These are phyloP conservation scores for Sisymbrium altissimum DNA, from an alignment of 345 rosid genomes.

Conservation along the genomic window DNA sequence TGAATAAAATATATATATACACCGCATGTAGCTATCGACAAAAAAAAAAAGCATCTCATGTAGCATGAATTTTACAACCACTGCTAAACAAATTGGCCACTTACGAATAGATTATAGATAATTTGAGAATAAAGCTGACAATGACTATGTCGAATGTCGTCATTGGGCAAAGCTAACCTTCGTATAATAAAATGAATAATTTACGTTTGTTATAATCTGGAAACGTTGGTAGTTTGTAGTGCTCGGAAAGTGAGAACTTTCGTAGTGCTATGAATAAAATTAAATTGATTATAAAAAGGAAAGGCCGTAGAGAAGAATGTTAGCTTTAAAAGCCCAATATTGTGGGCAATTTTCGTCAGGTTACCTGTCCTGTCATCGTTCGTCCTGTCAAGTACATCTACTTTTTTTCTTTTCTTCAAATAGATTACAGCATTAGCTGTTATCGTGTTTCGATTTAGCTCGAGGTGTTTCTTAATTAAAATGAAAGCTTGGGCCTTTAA, in stretches of 20 bases:
- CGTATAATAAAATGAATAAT: not conserved
- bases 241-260: not conserved
- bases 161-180: constrained; percentile 20
- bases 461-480: not conserved
- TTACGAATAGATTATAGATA: constrained; percentile 13
- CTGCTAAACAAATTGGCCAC: constrained; percentile 30
- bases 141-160: constrained; percentile 29
- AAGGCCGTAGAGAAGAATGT: constrained; percentile 10
- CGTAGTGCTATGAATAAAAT: constrained; percentile 3
- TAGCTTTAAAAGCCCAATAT: constrained; percentile 17
- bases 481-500: not conserved
- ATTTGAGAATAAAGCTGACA: constrained; percentile 32
- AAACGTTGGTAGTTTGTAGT: not conserved
- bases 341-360: constrained; percentile 2
- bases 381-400: constrained; percentile 14
- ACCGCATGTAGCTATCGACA: too few species aligned
- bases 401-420: not conserved
- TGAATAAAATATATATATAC: too few species aligned
- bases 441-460: not conserved
- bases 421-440: not conserved
- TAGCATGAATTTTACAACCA: constrained; percentile 18
- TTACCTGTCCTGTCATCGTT: not conserved
- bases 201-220: not conserved
- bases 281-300: not conserved
- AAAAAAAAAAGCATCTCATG: not conserved